Percentiles rank a stretch among this genome's conserved stretches.
Conservation (phyloP, 2,329 filamentous ascomycete species). For the Coniochaeta prunicola region DNA sequence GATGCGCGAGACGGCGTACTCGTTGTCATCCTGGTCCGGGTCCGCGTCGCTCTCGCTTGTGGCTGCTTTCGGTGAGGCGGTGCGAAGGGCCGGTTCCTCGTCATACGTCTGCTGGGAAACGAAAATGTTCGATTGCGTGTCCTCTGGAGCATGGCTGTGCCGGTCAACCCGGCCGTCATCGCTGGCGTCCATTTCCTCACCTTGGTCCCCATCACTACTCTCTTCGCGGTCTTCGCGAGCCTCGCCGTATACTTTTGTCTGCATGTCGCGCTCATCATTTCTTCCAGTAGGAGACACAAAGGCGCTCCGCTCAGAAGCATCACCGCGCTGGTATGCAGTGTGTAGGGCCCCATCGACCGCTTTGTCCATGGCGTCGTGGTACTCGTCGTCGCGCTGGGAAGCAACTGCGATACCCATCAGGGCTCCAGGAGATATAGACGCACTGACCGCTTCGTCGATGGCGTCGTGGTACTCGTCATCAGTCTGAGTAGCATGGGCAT, state of each 20-base stretch:
- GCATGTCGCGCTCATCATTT: too few relatives aligned
- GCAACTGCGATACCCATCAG: too few relatives aligned
- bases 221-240: neutral
- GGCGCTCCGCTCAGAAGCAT: too few relatives aligned
- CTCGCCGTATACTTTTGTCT: too few relatives aligned
- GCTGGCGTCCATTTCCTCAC: neutral
- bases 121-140: too few relatives aligned
- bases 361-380: too few relatives aligned
- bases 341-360: too few relatives aligned
- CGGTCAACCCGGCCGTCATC: neutral
- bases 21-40: neutral
- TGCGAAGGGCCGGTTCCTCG: neutral
- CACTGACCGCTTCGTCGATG: too few relatives aligned
- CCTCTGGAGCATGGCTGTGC: neutral
- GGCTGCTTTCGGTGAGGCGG: neutral
- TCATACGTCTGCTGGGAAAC: too few relatives aligned
- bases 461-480: neutral
- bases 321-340: too few relatives aligned
- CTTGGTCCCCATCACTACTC: neutral
- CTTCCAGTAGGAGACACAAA: neutral
- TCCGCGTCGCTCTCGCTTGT: neutral
- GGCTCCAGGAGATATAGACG: too few relatives aligned
- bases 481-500: neutral
- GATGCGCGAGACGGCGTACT: neutral
- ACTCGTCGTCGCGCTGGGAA: too few relatives aligned